These are phyloP conservation scores for Fusarium pininemorale DNA, from an alignment of 2,329 filamentous ascomycete species.

Conservation along the genomic window DNA sequence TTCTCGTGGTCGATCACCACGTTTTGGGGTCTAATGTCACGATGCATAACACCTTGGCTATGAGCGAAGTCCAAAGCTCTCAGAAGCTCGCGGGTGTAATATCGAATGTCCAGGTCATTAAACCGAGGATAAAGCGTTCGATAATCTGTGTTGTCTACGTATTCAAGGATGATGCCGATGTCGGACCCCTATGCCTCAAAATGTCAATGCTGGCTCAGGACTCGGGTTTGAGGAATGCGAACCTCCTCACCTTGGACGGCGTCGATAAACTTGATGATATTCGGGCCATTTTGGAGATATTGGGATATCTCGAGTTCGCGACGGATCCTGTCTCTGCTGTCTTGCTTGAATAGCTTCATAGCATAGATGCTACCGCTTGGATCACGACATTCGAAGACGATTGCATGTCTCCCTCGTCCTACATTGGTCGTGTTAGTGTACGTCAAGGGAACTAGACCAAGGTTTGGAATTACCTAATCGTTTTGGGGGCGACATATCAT, in stretches of 20 bases:
- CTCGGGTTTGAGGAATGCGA: accelerated
- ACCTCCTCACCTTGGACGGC: constrained; percentile 14
- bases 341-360: constrained; percentile 17
- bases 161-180: constrained; percentile 14
- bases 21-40: constrained; percentile 11
- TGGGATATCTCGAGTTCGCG: constrained; percentile 5
- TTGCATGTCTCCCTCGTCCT: constrained; percentile 16
- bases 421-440: neutral
- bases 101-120: neutral
- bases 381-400: constrained; percentile 11
- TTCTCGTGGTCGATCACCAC: constrained; percentile 8
- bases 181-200: neutral
- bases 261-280: constrained; percentile 2
- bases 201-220: neutral
- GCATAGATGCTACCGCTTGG: neutral
- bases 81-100: constrained; percentile 5
- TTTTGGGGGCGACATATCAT: neutral
- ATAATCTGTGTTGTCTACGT: constrained; percentile 5
- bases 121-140: neutral
- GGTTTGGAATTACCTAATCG: neutral
- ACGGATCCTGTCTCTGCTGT: neutral
- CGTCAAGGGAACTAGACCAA: neutral
- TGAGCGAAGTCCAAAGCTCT: constrained; percentile 15
- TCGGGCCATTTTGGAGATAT: neutral
- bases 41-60: constrained; percentile 1